Evolutionary conservation across 192 early-diverging fungal species (phyloP).

Genomic region (Gaertneriomyces semiglobifer): DNA sequence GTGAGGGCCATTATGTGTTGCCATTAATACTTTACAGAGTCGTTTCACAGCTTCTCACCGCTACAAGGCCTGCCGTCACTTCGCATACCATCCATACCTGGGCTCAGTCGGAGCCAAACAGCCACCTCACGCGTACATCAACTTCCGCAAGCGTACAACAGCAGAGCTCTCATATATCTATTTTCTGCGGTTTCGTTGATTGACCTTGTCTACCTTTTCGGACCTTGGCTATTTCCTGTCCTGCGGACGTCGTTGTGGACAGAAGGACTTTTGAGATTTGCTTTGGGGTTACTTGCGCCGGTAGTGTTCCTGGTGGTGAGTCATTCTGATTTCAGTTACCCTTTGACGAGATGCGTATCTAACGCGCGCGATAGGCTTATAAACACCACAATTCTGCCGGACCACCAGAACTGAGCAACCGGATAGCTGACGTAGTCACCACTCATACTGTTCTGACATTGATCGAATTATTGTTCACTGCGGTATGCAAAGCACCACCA

Average conservation of each 20-base stretch:
- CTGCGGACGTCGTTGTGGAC: too few relatives aligned
- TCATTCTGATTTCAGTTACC: too few relatives aligned
- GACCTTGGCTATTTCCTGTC: too few relatives aligned
- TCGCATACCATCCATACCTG: not conserved
- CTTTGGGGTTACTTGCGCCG: too few relatives aligned
- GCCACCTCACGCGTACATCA: not conserved
- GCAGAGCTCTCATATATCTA: too few relatives aligned
- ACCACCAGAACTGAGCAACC: not conserved
- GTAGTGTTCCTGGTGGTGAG: too few relatives aligned
- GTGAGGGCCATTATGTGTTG: not conserved
- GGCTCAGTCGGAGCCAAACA: not conserved
- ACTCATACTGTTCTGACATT: slow-evolving; percentile 16
- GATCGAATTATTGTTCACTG: not conserved
- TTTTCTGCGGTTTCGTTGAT: too few relatives aligned
- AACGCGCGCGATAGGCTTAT: not conserved
- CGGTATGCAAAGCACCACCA: not conserved
- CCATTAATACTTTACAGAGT: not conserved
- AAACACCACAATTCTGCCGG: not conserved
- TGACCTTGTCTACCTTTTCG: too few relatives aligned
- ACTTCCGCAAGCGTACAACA: too few relatives aligned
- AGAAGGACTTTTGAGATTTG: too few relatives aligned
- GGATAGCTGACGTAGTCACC: slow-evolving; percentile 3
- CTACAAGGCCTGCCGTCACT: not conserved
- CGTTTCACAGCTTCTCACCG: not conserved
- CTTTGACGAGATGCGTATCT: not conserved